Conservation (phyloP, 768 basidiomycete species). For the Rhizopogon vinicolor region DNA sequence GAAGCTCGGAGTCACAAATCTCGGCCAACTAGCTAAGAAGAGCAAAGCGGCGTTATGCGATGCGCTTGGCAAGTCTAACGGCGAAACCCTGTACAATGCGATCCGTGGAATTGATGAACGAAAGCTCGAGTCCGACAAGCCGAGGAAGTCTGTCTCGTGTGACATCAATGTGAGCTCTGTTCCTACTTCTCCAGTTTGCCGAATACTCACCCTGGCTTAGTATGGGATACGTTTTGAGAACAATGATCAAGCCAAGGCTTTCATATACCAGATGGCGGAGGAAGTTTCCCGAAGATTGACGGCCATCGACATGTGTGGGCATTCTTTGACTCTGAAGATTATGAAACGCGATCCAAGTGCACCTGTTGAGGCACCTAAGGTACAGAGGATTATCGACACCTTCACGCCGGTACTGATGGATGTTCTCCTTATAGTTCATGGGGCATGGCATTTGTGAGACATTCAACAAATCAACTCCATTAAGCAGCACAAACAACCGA, state of each 20-base stretch:
- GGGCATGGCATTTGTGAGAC: slow-evolving; percentile 86
- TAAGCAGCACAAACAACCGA: slow-evolving; percentile 55
- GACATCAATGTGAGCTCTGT: slow-evolving; percentile 80
- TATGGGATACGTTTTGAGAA: slow-evolving; percentile 94
- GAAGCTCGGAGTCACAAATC: slow-evolving; percentile 65
- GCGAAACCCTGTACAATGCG: slow-evolving; percentile 82
- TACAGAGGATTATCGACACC: slow-evolving; percentile 24
- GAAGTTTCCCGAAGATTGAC: slow-evolving; percentile 76
- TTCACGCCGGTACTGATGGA: background rate
- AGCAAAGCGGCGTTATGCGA: slow-evolving; percentile 64
- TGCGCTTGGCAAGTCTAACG: slow-evolving; percentile 73
- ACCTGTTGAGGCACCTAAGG: slow-evolving; percentile 89
- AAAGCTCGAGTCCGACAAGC: slow-evolving; percentile 77
- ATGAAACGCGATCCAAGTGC: slow-evolving; percentile 85
- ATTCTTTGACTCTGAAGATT: slow-evolving; percentile 78
- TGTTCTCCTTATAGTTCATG: slow-evolving; percentile 56
- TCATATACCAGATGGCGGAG: slow-evolving; percentile 69
- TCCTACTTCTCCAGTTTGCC: background rate
- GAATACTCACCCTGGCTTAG: slow-evolving; percentile 33
- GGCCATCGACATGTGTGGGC: slow-evolving; percentile 63
- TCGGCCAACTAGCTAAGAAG: slow-evolving; percentile 64
- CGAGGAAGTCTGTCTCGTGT: slow-evolving; percentile 87
- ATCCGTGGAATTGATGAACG: slow-evolving; percentile 81
- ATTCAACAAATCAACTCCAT: slow-evolving; percentile 68
- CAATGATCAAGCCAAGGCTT: slow-evolving; percentile 74